Evolutionary conservation across 208 protist species (phyloP).

Genomic region (Strigomonas galati): DNA sequence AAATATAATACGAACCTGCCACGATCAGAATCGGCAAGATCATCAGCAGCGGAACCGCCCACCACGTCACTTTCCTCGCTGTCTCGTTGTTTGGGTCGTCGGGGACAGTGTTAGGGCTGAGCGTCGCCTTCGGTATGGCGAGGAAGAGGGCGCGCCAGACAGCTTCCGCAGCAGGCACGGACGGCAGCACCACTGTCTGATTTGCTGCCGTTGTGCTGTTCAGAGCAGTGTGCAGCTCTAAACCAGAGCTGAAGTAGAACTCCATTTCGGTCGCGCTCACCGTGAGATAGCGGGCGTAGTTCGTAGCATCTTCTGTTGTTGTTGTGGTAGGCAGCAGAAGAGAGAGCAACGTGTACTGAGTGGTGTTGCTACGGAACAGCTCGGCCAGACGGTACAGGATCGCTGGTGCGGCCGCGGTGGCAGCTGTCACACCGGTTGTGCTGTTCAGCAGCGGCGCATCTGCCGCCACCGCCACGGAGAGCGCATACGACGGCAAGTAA

Average conservation of each 20-base stretch:
- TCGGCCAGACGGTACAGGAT: conserved; percentile 39
- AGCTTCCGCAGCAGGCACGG: conserved; percentile 24
- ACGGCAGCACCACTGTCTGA: conserved; percentile 12
- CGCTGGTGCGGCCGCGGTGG: conserved; percentile 30
- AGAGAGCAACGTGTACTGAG: conserved; percentile 29
- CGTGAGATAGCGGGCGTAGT: conserved; percentile 15
- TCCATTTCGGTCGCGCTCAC: conserved; percentile 28
- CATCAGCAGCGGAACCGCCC: conserved; percentile 41
- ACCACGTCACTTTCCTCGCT: conserved; percentile 41
- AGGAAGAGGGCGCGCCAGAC: conserved; percentile 41
- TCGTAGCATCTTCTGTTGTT: too few species aligned
- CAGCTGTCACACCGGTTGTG: conserved; percentile 10
- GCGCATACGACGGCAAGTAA: conserved; percentile 34
- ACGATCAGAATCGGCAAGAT: conserved; percentile 32
- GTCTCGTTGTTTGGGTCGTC: conserved; percentile 39
- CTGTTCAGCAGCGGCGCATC: conserved; percentile 25
- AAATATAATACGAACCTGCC: conserved; percentile 37
- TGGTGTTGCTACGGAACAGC: conserved; percentile 26
- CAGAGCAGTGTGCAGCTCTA: conserved; percentile 32
- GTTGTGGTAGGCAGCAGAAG: conserved; percentile 16
- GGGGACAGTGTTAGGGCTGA: conserved; percentile 21
- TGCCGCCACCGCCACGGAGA: conserved; percentile 30
- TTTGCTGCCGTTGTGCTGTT: conserved; percentile 4
- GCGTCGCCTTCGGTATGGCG: conserved; percentile 35
- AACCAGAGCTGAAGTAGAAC: conserved; percentile 54